Base-by-base conservation (phyloP, 2,329 filamentous ascomycete species). In the Stachybotrys chartarum region DNA sequence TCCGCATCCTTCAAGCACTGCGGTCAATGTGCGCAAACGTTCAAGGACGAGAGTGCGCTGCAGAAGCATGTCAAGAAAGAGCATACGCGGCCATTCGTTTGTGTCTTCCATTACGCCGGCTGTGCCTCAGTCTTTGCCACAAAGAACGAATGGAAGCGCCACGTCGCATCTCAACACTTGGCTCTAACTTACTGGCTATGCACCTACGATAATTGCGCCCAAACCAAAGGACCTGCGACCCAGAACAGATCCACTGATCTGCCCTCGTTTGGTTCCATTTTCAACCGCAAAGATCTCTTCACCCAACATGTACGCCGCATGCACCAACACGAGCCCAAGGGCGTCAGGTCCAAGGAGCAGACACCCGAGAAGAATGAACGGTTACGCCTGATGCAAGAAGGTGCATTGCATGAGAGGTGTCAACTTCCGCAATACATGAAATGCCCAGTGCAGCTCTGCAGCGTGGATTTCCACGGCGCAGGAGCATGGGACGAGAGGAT, bases 121-220 rank as follows among this genome's bases (percentile, higher is more conserved):
- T 97, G 93, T 72, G 60, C 59, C 1, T 82, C 84, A 3, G 84
- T 79, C 0, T 96, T 96, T 65, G 79, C 81, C 3, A 86, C 81
- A 61, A 96, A 96, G 74, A 96, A 96, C 67, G 92, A 97, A 69
- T 97, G 93, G 93, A 97, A 97, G 70, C 84, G 93, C 0, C 93
- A 97, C 67, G 84, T 93, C 63, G 75, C 78, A 35, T 88, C 87
- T 0, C 88, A 96, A 66, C 93, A 97, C 66, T 76, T 96, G 24
- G 82, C 86, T 54, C 76, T 90, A 3, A 75, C 81, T 49, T 88
- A 85, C 71, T 97, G 86, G 83, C 78, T 87, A 56, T 97, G 92
- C 73, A 80, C 85, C 60, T 75, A 87, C 35, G 87, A 83, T 58
- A 65, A 70, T 7, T 87, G 84, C 66, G 70, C 68, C 16, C 65